Conservation (phyloP, 768 basidiomycete genomes). For the Suillus plorans region DNA sequence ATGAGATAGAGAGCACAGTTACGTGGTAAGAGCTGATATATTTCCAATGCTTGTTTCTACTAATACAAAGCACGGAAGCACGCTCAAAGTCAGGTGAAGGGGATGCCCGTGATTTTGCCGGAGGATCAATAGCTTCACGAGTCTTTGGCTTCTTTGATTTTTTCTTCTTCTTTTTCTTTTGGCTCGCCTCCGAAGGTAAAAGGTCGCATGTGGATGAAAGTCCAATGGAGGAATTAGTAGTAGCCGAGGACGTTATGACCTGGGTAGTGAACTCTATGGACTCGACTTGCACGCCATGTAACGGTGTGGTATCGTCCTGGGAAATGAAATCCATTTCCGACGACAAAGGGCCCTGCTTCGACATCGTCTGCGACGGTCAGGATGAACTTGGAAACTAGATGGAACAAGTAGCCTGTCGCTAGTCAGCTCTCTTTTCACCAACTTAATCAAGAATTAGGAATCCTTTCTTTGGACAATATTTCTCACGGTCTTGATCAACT, state of each 20-base stretch:
- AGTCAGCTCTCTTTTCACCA: neutral
- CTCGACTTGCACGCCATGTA: conserved; percentile 1
- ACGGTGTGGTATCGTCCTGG: neutral
- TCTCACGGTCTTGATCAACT: neutral
- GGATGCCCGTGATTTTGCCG: conserved; percentile 29
- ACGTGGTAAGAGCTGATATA: conserved; percentile 93
- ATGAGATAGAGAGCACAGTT: conserved; percentile 32
- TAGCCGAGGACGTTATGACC: conserved; percentile 14
- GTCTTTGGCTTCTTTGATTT: conserved; percentile 55
- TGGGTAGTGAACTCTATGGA: neutral
- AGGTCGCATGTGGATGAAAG: conserved; percentile 20
- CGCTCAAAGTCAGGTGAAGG: conserved; percentile 44
- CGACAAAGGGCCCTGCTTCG: neutral
- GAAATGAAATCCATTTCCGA: neutral
- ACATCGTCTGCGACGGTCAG: neutral
- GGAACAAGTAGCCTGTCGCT: neutral
- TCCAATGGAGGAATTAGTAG: conserved; percentile 24
- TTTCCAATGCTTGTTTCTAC: conserved; percentile 92
- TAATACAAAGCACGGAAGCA: conserved; percentile 77
- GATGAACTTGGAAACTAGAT: conserved; percentile 1
- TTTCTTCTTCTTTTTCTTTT: conserved; percentile 73
- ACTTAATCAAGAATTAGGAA: neutral
- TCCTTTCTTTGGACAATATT: neutral
- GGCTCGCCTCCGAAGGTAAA: conserved; percentile 23
- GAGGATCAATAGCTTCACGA: conserved; percentile 35